A percentile compares a stretch with the other conserved stretches of the same genome.
Conservation (phyloP, 176 grass and related monocot species). For the Areca catechu region DNA sequence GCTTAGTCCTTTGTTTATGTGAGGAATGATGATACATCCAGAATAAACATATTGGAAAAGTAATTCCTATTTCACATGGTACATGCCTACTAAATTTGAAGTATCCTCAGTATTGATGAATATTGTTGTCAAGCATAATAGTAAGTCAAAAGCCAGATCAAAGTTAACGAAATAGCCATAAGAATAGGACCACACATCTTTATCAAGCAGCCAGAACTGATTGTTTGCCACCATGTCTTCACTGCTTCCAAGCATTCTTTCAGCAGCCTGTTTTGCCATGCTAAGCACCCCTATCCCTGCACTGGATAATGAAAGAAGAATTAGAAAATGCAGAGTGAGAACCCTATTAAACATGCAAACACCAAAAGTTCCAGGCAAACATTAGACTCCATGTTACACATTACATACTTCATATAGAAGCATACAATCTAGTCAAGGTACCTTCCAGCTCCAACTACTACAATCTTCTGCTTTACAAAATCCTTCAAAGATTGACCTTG, state of each 20-base stretch:
- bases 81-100: no score
- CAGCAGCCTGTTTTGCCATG: constrained; percentile 72
- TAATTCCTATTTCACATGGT: no score
- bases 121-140: no score
- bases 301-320: constrained; percentile 53
- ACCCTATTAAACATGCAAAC: no score
- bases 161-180: no score
- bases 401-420: constrained; percentile 10
- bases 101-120: no score
- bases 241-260: constrained; percentile 62
- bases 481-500: constrained; percentile 71
- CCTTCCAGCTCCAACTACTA: constrained; percentile 97
- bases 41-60: no score
- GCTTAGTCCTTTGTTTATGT: no score
- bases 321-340: constrained; percentile 16
- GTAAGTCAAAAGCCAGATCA: no score
- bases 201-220: constrained; percentile 95
- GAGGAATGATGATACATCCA: no score
- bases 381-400: no score
- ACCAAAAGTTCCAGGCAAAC: no score
- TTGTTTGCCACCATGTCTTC: constrained; percentile 47
- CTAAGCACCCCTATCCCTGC: constrained; percentile 94
- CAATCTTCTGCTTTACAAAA: constrained; percentile 81
- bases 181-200: constrained; percentile 52
- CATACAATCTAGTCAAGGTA: constrained; percentile 26